Base-by-base conservation (phyloP, 441 rosid genomes). In the Theobroma grandiflorum region DNA sequence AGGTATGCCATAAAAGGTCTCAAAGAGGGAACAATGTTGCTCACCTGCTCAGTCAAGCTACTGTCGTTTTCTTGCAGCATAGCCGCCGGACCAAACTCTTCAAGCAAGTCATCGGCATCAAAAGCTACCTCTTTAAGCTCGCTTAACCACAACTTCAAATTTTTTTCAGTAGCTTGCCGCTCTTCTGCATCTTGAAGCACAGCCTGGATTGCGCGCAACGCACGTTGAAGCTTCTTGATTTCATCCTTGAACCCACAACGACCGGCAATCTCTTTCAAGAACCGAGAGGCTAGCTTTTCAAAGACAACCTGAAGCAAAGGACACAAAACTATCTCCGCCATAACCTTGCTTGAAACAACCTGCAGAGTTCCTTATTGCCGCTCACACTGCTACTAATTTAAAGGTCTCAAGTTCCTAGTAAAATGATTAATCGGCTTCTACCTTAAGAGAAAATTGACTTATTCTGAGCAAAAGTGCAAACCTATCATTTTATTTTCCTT, bases 241-340 rank as follows among this genome's bases (percentile, higher is more conserved):
- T 82, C 69, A 12, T 64, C 69, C 33, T 45, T 49, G 33, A 76
- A 65, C 4, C 80, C 82, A 11, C 55, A 69, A 58, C 66, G 67
- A 45, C 61, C 38, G 6, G 79, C 77, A 42, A 82, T 70, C 66
- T 70, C 72, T 65, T 76, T 49, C 18, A 80, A 6, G 5, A 83
- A 8, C 4, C 75, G 81, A 15, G 80, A 35, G 55, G 81, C 77
- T 47, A 79, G 59, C 37, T 79, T 83, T 3, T 83, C 85, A 35
- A 83, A 76, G 14, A 83, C 43, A 62, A 72, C 81, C 77, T 83
- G 75, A 2, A 79, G 40, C n/a, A 79, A 47, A 53, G 85, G 80
- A 8, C 73, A 62, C 57, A 83, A 11, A 62, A 83, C 55, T 35
- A 76, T 77, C 26, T 83, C 79, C 16, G 85, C 79, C 85, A 80